Evolutionary conservation across 2,329 filamentous ascomycete species (phyloP).

Genomic region (Herpomyces periplanetae): DNA sequence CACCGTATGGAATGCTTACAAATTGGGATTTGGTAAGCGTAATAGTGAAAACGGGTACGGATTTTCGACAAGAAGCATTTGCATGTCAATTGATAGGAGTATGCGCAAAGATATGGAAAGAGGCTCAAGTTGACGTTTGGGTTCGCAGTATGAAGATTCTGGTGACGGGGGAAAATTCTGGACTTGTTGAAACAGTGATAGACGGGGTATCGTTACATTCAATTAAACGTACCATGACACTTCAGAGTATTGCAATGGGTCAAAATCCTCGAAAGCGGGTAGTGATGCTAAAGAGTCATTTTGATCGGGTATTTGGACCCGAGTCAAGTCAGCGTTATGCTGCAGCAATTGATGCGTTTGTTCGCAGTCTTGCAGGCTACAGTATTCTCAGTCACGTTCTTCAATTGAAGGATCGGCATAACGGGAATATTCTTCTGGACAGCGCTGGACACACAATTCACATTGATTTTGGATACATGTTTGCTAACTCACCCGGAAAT

Average conservation of each 20-base stretch:
- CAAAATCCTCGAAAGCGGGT: constrained; percentile 33
- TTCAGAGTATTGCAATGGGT: constrained; percentile 29
- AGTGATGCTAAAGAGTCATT: constrained; percentile 43
- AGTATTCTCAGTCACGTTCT: constrained; percentile 50
- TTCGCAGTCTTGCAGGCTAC: constrained; percentile 42
- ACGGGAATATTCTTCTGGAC: constrained; percentile 51
- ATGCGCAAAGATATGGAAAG: constrained; percentile 42
- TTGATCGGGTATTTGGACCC: constrained; percentile 32
- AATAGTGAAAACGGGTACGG: constrained; percentile 51
- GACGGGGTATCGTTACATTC: constrained; percentile 61
- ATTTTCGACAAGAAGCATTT: constrained; percentile 48
- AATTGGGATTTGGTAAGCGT: constrained; percentile 62
- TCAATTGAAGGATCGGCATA: constrained; percentile 52
- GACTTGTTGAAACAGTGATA: constrained; percentile 52
- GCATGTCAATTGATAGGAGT: constrained; percentile 48
- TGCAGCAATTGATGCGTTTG: constrained; percentile 36
- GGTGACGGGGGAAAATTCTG: constrained; percentile 46
- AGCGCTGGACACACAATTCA: constrained; percentile 56
- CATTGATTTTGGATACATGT: constrained; percentile 66
- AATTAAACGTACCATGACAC: constrained; percentile 37
- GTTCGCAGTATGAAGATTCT: constrained; percentile 57
- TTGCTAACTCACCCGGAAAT: constrained; percentile 45
- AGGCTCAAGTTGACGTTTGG: constrained; percentile 38
- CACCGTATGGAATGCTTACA: constrained; percentile 56
- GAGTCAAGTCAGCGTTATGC: constrained; percentile 25